phyloP scores from a whole-genome alignment of 352 stramenopile genomes.

The Phytophthora fragariae region DNA sequence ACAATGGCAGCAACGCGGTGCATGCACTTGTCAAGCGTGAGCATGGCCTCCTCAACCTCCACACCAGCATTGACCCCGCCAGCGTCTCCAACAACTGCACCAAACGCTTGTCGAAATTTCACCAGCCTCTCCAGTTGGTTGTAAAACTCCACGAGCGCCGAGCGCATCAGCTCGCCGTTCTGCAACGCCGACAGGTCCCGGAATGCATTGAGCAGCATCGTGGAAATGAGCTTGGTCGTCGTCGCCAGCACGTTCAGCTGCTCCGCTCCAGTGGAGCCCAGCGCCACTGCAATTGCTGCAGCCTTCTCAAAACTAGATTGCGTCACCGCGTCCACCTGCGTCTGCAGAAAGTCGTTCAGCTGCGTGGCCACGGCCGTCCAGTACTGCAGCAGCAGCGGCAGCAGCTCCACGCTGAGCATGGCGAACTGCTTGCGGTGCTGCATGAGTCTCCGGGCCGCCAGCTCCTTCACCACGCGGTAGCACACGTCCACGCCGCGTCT shows the following conservation, averaged over 20 bases:
- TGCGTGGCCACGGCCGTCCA: constrained; percentile 52
- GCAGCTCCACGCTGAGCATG: constrained; percentile 68
- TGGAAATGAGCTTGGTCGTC: constrained; percentile 73
- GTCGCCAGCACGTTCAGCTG: constrained; percentile 55
- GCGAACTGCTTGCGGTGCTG: constrained; percentile 86
- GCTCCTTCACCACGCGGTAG: constrained; percentile 85
- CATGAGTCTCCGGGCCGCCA: constrained; percentile 80
- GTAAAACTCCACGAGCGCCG: constrained; percentile 73
- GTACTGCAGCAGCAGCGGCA: constrained; percentile 67
- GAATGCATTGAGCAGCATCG: constrained; percentile 77
- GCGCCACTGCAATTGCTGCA: constrained; percentile 15
- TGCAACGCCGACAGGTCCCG: constrained; percentile 64
- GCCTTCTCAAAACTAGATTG: constrained; percentile 15
- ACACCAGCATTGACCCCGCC: background rate
- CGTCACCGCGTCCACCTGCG: constrained; percentile 19
- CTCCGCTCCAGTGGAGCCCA: constrained; percentile 24
- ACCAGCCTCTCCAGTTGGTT: constrained; percentile 74
- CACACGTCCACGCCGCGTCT: constrained; percentile 60
- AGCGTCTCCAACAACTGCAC: constrained; percentile 12
- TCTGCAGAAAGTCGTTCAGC: constrained; percentile 45
- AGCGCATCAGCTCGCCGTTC: constrained; percentile 62
- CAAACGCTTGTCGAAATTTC: constrained; percentile 47
- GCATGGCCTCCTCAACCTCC: constrained; percentile 22
- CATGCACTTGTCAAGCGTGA: constrained; percentile 68
- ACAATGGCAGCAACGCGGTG: constrained; percentile 70